Evolutionary conservation across 176 grass and related monocot species (phyloP).

Genomic region (Elymus sibiricus): DNA sequence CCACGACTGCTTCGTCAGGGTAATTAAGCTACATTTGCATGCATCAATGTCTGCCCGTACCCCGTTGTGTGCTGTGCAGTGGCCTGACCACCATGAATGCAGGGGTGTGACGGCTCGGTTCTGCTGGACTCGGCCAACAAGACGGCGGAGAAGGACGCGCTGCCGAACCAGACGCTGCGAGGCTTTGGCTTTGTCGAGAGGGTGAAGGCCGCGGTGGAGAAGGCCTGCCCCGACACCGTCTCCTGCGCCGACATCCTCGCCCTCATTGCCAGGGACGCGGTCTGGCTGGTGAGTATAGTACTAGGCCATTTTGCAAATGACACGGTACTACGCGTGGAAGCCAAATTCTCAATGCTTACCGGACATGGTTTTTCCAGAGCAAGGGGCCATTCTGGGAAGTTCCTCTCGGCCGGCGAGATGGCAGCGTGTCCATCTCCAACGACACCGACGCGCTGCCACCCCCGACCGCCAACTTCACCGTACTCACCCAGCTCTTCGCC

Average conservation of each 20-base stretch:
- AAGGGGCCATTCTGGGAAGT: conserved; percentile 76
- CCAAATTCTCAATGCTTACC: too few species aligned
- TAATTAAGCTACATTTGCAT: background rate
- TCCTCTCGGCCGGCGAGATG: conserved; percentile 60
- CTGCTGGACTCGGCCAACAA: conserved; percentile 46
- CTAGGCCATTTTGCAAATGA: too few species aligned
- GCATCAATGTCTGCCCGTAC: too few species aligned
- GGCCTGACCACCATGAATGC: background rate
- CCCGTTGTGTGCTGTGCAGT: too few species aligned
- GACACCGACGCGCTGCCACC: conserved; percentile 68
- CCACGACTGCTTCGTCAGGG: conserved; percentile 93
- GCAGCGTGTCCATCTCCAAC: conserved; percentile 44
- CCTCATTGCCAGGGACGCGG: conserved; percentile 62
- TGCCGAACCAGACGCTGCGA: conserved; percentile 62
- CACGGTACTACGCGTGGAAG: too few species aligned
- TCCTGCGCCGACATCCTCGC: conserved; percentile 88
- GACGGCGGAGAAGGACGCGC: conserved; percentile 63
- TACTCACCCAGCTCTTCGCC: conserved; percentile 49
- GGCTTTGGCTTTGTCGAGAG: conserved; percentile 62
- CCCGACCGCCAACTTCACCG: conserved; percentile 48
- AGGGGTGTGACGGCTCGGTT: conserved; percentile 89
- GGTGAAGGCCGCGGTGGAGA: conserved; percentile 74
- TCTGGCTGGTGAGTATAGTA: conserved; percentile 68
- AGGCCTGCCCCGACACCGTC: conserved; percentile 59
- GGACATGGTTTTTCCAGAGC: conserved; percentile 36